These are phyloP conservation scores for Massarina eburnea DNA, from an alignment of 2,329 filamentous ascomycete species.

Conservation along the genomic window DNA sequence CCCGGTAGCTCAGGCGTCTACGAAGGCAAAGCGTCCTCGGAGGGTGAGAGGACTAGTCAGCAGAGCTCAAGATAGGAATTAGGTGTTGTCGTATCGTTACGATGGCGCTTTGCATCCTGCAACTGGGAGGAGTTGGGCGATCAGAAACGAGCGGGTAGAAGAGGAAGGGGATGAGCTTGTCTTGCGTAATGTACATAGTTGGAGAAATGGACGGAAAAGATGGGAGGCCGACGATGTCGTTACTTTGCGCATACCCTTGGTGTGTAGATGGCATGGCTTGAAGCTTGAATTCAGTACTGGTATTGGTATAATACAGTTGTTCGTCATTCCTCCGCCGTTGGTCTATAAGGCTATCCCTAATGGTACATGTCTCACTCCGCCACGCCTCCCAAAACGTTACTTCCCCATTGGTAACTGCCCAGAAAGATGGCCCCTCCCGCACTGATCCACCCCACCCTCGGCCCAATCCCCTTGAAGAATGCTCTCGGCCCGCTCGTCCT, in stretches of 20 bases:
- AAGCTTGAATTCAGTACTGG: neutral
- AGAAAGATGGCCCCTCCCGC: conserved; percentile 92
- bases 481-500: conserved; percentile 64
- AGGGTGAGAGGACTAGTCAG: conserved; percentile 28
- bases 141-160: neutral
- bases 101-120: neutral
- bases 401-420: conserved; percentile 87
- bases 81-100: neutral
- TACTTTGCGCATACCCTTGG: conserved; percentile 5
- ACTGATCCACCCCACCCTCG: conserved; percentile 91
- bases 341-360: neutral
- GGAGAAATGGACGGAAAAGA: neutral
- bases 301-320: conserved; percentile 3
- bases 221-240: neutral
- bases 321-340: neutral
- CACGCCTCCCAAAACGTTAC: conserved; percentile 66
- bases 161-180: neutral
- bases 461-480: conserved; percentile 77
- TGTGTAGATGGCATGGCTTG: conserved; percentile 1
- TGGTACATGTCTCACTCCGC: conserved; percentile 11
- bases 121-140: neutral
- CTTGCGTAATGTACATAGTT: conserved; percentile 9
- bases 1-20: conserved; percentile 27
- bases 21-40: conserved; percentile 37
- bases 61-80: conserved; percentile 15